Evolutionary conservation across 148 eudicot species (phyloP), one percentile per base, ranked within the genome.

Genomic region (Vaccinium darrowii): DNA sequence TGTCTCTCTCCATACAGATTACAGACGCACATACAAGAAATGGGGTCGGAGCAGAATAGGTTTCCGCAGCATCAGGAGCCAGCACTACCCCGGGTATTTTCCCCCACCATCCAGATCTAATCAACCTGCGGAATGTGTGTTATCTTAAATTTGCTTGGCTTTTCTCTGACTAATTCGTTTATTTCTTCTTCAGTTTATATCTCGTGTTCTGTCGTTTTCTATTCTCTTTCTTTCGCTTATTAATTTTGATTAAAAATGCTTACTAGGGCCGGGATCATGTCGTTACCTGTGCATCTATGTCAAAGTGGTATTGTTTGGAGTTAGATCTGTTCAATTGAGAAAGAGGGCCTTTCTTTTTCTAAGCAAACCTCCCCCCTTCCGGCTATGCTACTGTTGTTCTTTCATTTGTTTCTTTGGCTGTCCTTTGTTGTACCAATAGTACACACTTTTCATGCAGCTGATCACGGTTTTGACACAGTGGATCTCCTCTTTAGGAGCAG

Each of bases 31-130:
- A 67, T 14, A 67, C 11, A n/a, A 82, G 36, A 5, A 87, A 93
- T 93, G 95, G 95, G 87, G 56, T 89, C 93, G 15, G 95, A 93
- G 90, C 95, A 93, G 81, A 93, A 91, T 67, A 87, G 94, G 86
- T 92, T 92, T 91, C 94, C 87, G 56, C 92, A 83, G 50, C 91
- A 87, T 75, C 94, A 88, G 81, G 91, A 91, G 83, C 88, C 87
- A 18, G 86, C 81, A 43, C 86, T 82, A 69, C 74, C 39, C 21
- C 90, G 94, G 92, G 95, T 93, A 93, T 57, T 56, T 87, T 63
- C 79, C 43, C 33, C 72, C 72, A 23, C 67, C 67, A 23, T 80
- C 39, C 72, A 67, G 80, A 74, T 84, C 81, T 84, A 50, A 30
- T 56, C 39, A 71, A 14, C 72, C 72, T 65, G 33, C 72, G 1